Evolutionary conservation across 768 basidiomycete species (phyloP).

Genomic region (Leucosporidium yakuticum): DNA sequence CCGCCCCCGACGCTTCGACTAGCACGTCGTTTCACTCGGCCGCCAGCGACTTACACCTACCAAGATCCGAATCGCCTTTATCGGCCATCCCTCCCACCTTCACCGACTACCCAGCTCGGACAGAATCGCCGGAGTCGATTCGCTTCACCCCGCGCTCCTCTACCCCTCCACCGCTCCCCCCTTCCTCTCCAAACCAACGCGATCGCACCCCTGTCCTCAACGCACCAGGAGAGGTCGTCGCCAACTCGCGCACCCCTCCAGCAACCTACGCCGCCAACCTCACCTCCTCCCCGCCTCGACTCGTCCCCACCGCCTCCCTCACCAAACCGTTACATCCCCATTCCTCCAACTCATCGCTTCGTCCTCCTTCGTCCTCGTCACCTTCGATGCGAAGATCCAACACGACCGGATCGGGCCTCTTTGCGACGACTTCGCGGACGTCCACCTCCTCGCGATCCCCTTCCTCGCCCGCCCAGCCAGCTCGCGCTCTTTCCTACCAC

Average conservation of each 20-base stretch:
- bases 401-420: constrained; percentile 8
- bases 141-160: too few species aligned
- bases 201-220: background rate
- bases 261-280: background rate
- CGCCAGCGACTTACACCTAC: too few species aligned
- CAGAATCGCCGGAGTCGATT: too few species aligned
- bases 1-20: too few species aligned
- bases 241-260: background rate
- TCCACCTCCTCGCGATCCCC: background rate
- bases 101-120: too few species aligned
- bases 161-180: background rate
- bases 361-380: background rate
- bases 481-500: constrained; percentile 4
- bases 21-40: too few species aligned
- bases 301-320: background rate
- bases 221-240: background rate
- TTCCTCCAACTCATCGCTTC: background rate
- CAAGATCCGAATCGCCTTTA: too few species aligned
- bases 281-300: background rate
- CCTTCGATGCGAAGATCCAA: constrained; percentile 6
- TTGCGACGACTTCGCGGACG: background rate
- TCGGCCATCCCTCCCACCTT: too few species aligned
- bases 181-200: background rate
- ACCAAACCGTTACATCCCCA: background rate
- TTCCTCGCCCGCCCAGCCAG: background rate